Evolutionary conservation across 2,329 filamentous ascomycete species (phyloP).

Genomic region (Fusarium poae): DNA sequence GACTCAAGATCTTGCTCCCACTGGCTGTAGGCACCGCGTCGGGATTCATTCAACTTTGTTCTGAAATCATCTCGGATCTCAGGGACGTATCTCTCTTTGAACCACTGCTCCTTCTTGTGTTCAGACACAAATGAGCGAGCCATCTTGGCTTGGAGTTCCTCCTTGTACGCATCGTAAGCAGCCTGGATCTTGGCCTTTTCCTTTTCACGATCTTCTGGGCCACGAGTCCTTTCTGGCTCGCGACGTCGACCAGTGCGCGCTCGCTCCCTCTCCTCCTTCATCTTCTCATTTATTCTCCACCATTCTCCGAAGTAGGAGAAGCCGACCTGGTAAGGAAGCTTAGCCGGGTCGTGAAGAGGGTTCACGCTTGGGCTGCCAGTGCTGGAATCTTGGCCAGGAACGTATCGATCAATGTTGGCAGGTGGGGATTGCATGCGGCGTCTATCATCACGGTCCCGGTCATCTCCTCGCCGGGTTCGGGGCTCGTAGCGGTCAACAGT

Average conservation of each 20-base stretch:
- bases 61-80: slow-evolving; percentile 83
- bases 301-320: slow-evolving; percentile 90
- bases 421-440: slow-evolving; percentile 73
- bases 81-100: slow-evolving; percentile 91
- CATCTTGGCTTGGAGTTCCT: slow-evolving; percentile 80
- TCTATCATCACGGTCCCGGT: slow-evolving; percentile 72
- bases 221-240: slow-evolving; percentile 72
- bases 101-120: slow-evolving; percentile 98
- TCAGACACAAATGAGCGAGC: slow-evolving; percentile 89
- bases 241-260: slow-evolving; percentile 76
- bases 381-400: slow-evolving; percentile 76
- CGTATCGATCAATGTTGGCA: slow-evolving; percentile 85
- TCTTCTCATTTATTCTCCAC: slow-evolving; percentile 85
- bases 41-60: slow-evolving; percentile 81
- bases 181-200: slow-evolving; percentile 83
- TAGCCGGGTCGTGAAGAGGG: slow-evolving; percentile 78
- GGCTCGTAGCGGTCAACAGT: slow-evolving; percentile 84
- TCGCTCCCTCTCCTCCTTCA: slow-evolving; percentile 85
- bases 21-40: slow-evolving; percentile 81
- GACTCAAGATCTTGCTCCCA: slow-evolving; percentile 91
- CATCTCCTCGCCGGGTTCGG: slow-evolving; percentile 76
- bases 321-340: slow-evolving; percentile 82
- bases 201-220: slow-evolving; percentile 80
- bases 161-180: slow-evolving; percentile 76
- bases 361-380: slow-evolving; percentile 64